A percentile compares a stretch with the other conserved stretches of the same genome.
Evolutionary conservation across 2,329 filamentous ascomycete species (phyloP).

Genomic region (Byssochlamys sp.): DNA sequence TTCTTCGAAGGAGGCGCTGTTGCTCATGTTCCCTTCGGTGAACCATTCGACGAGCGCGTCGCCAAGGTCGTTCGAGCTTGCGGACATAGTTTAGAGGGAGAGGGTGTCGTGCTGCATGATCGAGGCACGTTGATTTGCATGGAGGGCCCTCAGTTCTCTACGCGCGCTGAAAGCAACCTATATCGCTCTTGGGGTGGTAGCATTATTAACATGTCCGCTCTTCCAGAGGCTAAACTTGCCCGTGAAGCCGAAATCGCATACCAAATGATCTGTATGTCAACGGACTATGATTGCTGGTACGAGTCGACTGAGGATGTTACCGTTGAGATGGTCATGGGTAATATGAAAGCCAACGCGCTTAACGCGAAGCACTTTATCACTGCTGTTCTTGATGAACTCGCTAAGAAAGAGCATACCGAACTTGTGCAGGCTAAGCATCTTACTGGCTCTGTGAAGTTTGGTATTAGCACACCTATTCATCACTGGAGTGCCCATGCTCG

Average conservation of each 20-base stretch:
- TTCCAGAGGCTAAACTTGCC: conserved; percentile 92
- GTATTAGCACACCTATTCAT: conserved; percentile 72
- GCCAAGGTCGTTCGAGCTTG: conserved; percentile 69
- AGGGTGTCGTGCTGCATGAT: conserved; percentile 77
- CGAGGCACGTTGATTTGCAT: conserved; percentile 84
- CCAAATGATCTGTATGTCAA: conserved; percentile 98
- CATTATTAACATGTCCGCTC: conserved; percentile 95
- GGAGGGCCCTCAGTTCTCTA: conserved; percentile 97
- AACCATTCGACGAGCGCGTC: conserved; percentile 77
- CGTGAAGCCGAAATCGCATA: conserved; percentile 93
- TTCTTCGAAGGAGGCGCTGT: conserved; percentile 81
- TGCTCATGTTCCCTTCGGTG: conserved; percentile 90
- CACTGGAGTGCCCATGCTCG: conserved; percentile 65
- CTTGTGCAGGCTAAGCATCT: conserved; percentile 73
- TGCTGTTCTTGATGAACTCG: conserved; percentile 77
- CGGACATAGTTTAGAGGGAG: conserved; percentile 66
- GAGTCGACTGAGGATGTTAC: conserved; percentile 68
- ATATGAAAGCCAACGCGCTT: conserved; percentile 85
- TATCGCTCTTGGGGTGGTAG: conserved; percentile 89
- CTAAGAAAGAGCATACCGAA: conserved; percentile 64
- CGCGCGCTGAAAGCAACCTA: conserved; percentile 86
- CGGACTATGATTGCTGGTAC: conserved; percentile 98
- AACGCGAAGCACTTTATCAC: conserved; percentile 80
- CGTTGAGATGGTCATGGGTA: conserved; percentile 91
- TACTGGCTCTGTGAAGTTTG: conserved; percentile 65